A percentile compares a stretch with the other conserved stretches of the same genome.
Evolutionary conservation across 1,284 basidiomycete genomes (phyloP).

Genomic region (Gomphus sp.): DNA sequence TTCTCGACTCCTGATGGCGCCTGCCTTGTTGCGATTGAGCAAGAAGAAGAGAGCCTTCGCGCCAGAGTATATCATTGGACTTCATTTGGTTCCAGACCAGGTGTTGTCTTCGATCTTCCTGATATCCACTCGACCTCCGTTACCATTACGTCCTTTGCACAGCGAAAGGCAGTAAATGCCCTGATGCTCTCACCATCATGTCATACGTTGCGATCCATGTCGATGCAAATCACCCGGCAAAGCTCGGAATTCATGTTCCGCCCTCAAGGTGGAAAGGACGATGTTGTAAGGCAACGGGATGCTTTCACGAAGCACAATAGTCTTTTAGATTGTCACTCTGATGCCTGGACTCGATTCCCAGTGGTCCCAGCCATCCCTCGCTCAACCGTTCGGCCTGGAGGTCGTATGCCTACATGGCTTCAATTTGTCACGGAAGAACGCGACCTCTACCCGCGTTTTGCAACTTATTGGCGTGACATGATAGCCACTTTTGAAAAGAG

Average conservation of each 20-base stretch:
- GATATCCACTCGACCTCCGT: conserved; percentile 15
- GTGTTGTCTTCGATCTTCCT: conserved; percentile 29
- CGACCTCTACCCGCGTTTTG: conserved; percentile 22
- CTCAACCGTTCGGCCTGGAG: conserved; percentile 29
- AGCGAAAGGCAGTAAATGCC: conserved; percentile 32
- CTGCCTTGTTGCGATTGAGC: too few species aligned
- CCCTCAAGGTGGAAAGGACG: conserved; percentile 23
- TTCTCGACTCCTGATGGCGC: conserved; percentile 44
- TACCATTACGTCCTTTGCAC: conserved; percentile 36
- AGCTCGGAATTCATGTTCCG: conserved; percentile 45
- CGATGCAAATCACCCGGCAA: conserved; percentile 41
- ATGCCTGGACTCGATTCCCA: conserved; percentile 58
- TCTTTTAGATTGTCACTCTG: conserved; percentile 45
- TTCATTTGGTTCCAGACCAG: conserved; percentile 41
- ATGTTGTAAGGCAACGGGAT: neutral
- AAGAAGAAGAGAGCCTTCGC: conserved; percentile 13
- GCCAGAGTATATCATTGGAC: conserved; percentile 42
- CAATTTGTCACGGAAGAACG: conserved; percentile 34
- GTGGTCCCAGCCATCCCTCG: conserved; percentile 45
- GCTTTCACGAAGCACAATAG: conserved; percentile 33
- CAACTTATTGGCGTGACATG: conserved; percentile 35
- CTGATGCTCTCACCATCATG: conserved; percentile 27
- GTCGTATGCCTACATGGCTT: conserved; percentile 24
- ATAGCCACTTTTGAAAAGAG: conserved; percentile 35
- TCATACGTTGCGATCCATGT: conserved; percentile 26